Evolutionary conservation across 257 asterid genomes (phyloP).

Genomic region (Verbascum thapsus): DNA sequence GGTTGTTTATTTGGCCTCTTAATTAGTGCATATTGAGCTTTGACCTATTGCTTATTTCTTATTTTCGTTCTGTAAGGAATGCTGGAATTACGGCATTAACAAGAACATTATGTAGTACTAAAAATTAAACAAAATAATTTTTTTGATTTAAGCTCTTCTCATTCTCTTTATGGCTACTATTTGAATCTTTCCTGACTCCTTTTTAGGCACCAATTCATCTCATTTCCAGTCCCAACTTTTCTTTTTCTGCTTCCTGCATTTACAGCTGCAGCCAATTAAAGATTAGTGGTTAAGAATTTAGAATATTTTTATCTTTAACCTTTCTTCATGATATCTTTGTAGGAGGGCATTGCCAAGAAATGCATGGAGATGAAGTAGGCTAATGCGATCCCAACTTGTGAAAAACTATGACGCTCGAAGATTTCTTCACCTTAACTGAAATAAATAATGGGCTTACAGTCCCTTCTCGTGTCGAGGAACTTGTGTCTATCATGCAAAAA

Average conservation of each 20-base stretch:
- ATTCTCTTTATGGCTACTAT: neutral
- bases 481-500: constrained; percentile 56
- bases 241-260: neutral
- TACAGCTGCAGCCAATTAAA: too few relatives aligned
- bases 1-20: neutral
- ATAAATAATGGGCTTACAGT: constrained; percentile 61
- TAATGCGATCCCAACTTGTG: constrained; percentile 25
- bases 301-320: constrained; percentile 10
- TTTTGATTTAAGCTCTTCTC: too few relatives aligned
- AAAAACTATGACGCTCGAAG: constrained; percentile 60
- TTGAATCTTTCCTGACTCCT: too few relatives aligned
- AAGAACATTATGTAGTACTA: neutral
- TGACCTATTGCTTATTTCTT: neutral
- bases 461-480: constrained; percentile 71
- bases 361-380: constrained; percentile 19
- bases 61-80: constrained; percentile 6
- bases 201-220: neutral
- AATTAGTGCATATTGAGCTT: too few relatives aligned
- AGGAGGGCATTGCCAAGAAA: constrained; percentile 23
- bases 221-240: neutral
- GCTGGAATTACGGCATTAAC: neutral
- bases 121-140: too few relatives aligned
- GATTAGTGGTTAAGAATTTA: neutral
- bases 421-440: constrained; percentile 71
- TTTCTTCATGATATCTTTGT: constrained; percentile 23